These are phyloP conservation scores for Diplodia mutila DNA, from an alignment of 2,329 filamentous ascomycete species.

Conservation along the genomic window DNA sequence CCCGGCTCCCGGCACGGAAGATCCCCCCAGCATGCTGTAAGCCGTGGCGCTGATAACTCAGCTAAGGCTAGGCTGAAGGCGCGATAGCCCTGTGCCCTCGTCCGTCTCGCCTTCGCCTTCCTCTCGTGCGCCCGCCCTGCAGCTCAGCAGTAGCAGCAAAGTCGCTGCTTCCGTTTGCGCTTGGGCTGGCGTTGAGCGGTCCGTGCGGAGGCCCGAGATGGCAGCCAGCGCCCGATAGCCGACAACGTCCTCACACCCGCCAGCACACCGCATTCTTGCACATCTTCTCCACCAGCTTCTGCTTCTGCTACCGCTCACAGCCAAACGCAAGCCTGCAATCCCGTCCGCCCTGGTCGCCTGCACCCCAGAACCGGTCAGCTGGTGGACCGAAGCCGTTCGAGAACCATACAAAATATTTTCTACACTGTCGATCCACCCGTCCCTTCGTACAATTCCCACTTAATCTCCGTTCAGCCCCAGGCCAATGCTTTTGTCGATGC, in stretches of 20 bases:
- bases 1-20: background rate
- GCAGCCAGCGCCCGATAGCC: background rate
- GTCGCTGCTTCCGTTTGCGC: background rate
- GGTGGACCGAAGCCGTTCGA: background rate
- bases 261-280: constrained; percentile 5
- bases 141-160: background rate
- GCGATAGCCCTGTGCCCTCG: too few relatives aligned
- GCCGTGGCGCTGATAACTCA: background rate
- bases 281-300: background rate
- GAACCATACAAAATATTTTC: background rate
- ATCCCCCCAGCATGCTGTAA: background rate
- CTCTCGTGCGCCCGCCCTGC: background rate
- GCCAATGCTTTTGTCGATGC: background rate
- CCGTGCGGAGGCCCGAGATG: background rate
- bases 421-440: background rate
- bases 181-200: background rate
- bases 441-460: background rate
- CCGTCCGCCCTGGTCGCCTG: background rate
- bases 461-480: background rate
- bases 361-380: background rate
- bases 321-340: background rate
- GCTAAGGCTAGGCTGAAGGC: too few relatives aligned
- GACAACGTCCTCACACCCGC: background rate
- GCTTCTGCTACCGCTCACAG: background rate
- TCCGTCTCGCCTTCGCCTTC: too few relatives aligned